phyloP scores from a whole-genome alignment of 139 green algal species.

The Chlorella sp. region DNA sequence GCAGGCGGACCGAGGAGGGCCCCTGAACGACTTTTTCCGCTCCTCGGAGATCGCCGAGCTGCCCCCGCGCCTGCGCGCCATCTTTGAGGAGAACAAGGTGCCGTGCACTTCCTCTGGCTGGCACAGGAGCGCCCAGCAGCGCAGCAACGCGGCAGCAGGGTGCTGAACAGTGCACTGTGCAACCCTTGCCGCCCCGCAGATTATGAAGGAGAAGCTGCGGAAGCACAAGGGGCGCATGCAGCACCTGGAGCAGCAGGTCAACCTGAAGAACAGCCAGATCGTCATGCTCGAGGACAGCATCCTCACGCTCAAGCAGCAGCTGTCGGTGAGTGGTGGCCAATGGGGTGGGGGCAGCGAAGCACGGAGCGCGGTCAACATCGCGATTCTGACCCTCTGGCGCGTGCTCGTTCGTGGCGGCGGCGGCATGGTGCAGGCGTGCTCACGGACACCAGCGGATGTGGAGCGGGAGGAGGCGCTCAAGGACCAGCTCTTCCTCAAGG shows the following conservation, averaged over 20 bases:
- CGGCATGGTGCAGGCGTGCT: conserved; percentile 17
- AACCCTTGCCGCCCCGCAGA: conserved; percentile 4
- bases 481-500: conserved; percentile 17
- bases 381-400: not conserved
- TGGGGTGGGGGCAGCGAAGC: too few relatives aligned
- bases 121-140: too few relatives aligned
- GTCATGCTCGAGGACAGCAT: conserved; percentile 27
- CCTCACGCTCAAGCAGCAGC: conserved; percentile 23
- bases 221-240: conserved; percentile 14
- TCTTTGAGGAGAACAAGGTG: conserved; percentile 41
- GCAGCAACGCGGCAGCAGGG: too few relatives aligned
- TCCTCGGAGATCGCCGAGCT: conserved; percentile 22
- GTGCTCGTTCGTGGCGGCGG: not conserved
- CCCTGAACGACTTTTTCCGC: conserved; percentile 14
- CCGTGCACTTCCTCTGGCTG: too few relatives aligned
- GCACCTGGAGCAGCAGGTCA: conserved; percentile 16
- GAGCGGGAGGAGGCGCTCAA: conserved; percentile 19
- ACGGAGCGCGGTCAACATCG: too few relatives aligned
- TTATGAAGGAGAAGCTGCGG: conserved; percentile 25
- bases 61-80: conserved; percentile 19
- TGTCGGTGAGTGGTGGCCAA: conserved; percentile 14
- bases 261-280: conserved; percentile 25
- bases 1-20: not conserved
- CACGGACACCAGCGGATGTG: conserved; percentile 19
- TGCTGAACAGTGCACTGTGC: too few relatives aligned